Evolutionary conservation across 2,329 filamentous ascomycete species (phyloP).

Genomic region (Neofusicoccum umdonicola): DNA sequence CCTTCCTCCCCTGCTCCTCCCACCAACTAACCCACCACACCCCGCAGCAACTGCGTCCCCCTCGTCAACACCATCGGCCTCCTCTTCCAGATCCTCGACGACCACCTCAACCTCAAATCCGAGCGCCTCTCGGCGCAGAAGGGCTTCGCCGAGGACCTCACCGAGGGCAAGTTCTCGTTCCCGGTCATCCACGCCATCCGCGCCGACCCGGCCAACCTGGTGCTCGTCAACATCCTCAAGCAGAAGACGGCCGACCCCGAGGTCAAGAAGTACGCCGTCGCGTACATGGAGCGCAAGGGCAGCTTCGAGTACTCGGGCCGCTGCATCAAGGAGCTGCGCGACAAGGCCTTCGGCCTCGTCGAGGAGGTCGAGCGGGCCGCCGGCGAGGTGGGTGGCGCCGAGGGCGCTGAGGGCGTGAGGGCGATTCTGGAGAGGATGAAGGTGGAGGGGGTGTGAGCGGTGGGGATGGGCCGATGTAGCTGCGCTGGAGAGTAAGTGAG

Average conservation of each 20-base stretch:
- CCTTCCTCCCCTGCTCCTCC: not conserved
- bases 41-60: constrained; percentile 66
- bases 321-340: constrained; percentile 49
- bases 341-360: constrained; percentile 44
- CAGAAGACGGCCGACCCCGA: constrained; percentile 84
- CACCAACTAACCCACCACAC: not conserved
- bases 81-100: constrained; percentile 87
- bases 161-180: constrained; percentile 96
- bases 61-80: constrained; percentile 83
- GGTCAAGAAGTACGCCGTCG: constrained; percentile 86
- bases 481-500: not conserved
- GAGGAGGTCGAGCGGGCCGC: constrained; percentile 37
- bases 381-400: constrained; percentile 28
- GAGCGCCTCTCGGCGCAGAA: constrained; percentile 62
- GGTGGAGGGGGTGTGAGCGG: constrained; percentile 1
- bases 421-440: constrained; percentile 42
- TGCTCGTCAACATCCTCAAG: constrained; percentile 87
- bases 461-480: too few relatives aligned
- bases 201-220: constrained; percentile 67
- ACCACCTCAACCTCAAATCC: constrained; percentile 78
- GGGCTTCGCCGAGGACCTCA: constrained; percentile 91
- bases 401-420: constrained; percentile 39
- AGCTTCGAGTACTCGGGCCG: constrained; percentile 82
- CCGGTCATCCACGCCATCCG: constrained; percentile 93
- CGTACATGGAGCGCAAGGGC: constrained; percentile 85